A percentile compares a stretch with the other conserved stretches of the same genome.
phyloP scores from a whole-genome alignment of 164 flowering plant species.

The Euptelea pleiosperma region DNA sequence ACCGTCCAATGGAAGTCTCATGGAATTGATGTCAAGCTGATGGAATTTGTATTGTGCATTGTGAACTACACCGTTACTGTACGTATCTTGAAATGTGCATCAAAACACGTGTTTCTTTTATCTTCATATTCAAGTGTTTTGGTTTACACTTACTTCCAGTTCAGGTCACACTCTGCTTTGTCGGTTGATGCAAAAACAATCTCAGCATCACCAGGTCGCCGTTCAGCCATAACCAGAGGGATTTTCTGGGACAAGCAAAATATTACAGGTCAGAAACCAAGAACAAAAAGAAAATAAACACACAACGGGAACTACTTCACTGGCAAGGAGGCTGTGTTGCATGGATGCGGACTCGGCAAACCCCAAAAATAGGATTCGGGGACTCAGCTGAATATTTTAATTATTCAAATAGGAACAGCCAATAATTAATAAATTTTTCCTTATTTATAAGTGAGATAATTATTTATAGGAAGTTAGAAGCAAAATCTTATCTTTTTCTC shows the following conservation, averaged over 20 bases:
- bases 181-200: conserved; percentile 74
- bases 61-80: neutral
- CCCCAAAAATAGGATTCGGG: no score
- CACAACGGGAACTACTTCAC: no score
- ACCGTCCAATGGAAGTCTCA: neutral
- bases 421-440: no score
- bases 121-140: conserved; percentile 1
- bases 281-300: neutral
- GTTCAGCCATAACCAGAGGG: conserved; percentile 67
- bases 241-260: conserved; percentile 58
- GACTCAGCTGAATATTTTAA: no score
- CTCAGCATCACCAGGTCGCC: conserved; percentile 97
- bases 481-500: no score
- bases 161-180: conserved; percentile 78
- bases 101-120: neutral
- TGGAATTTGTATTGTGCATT: neutral
- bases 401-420: no score
- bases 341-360: no score
- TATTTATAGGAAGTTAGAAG: no score
- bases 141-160: conserved; percentile 79
- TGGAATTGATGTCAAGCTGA: neutral
- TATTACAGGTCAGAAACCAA: neutral
- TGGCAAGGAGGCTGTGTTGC: neutral
- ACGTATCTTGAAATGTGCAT: neutral
- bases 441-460: no score